Conservation (phyloP, 495 filamentous ascomycete genomes). For the Penicillium longicatenatum region DNA sequence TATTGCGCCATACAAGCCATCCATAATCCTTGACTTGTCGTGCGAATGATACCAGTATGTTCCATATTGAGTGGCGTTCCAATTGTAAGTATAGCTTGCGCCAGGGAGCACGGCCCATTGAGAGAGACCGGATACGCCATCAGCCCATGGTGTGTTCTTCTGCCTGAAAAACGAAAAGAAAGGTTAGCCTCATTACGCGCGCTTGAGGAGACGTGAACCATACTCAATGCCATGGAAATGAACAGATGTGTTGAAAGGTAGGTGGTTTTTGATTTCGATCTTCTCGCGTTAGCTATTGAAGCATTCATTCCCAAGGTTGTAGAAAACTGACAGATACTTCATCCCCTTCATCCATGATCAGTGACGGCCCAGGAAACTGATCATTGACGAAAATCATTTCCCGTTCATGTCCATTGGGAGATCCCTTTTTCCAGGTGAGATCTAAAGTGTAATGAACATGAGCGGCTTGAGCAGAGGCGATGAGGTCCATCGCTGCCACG, state of each 20-base stretch:
- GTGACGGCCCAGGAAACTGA: slow-evolving; percentile 54
- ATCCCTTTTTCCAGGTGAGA: slow-evolving; percentile 40
- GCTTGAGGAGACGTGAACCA: background rate
- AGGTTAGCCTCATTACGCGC: background rate
- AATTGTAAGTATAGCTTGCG: slow-evolving; percentile 46
- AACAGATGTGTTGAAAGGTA: slow-evolving; percentile 50
- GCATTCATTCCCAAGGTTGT: background rate
- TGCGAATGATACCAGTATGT: slow-evolving; percentile 59
- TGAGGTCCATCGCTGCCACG: background rate
- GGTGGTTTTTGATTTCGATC: slow-evolving; percentile 49
- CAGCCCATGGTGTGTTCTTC: slow-evolving; percentile 43
- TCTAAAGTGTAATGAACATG: slow-evolving; percentile 21
- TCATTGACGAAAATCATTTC: slow-evolving; percentile 58
- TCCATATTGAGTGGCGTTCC: slow-evolving; percentile 50
- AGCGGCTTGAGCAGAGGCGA: slow-evolving; percentile 9
- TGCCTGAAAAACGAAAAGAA: slow-evolving; percentile 9
- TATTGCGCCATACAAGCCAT: slow-evolving; percentile 56
- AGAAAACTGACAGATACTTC: slow-evolving; percentile 45
- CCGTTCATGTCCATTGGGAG: slow-evolving; percentile 40
- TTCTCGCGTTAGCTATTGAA: slow-evolving; percentile 3
- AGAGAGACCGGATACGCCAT: slow-evolving; percentile 53
- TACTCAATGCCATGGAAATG: slow-evolving; percentile 49
- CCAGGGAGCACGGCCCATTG: slow-evolving; percentile 49
- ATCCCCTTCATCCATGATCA: slow-evolving; percentile 59
- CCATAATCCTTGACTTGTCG: slow-evolving; percentile 44